Evolutionary conservation across 306 rosid genomes (phyloP), one percentile per base, ranked within the genome.

Genomic region (Heteromeles arbutifolia): DNA sequence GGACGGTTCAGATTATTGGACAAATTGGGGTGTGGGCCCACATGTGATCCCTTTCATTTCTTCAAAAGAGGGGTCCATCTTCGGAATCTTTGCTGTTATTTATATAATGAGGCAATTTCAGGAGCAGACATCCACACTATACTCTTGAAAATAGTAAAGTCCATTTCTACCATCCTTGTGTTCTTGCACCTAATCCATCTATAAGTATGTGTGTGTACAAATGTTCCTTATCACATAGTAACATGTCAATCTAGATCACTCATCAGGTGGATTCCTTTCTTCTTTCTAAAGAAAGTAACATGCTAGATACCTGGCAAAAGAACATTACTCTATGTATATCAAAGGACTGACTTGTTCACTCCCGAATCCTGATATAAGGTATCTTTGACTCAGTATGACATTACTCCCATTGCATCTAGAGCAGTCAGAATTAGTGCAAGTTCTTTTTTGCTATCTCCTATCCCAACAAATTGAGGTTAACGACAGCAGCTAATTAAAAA

Each of bases 391-490:
- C 44, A 52, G 26, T 31, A 70, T 17, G 12, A n/a, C 24, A 70
- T 14, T 37, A 70, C 37, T 18, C 50, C 31, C 26, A 26, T 24
- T 32, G 50, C 74, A 69, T 44, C 59, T 53, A 53, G 14, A 53
- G 34, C 26, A n/a, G 53, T 57, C 22, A 74, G 77, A 13, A 28
- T 14, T 13, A 71, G 32, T 63, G 21, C 25, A 75, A 39, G 58
- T 32, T 65, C 72, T 65, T 65, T 50, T 72, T 59, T 13, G 26
- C n/a, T 31, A 56, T 66, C 24, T 39, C 65, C 22, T 13, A 32
- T 24, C 68, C 69, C 75, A 68, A 34, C 53, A 72, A 64, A 53
- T 63, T 28, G 74, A 69, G 69, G 74, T 39, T 59, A 72, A 75
- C 62, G 68, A 75, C 66, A 59, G 56, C 70, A 45, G 45, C 24